These are phyloP conservation scores for Hymenoscyphus infarciens DNA, from an alignment of 2,329 filamentous ascomycete species.

Conservation along the genomic window DNA sequence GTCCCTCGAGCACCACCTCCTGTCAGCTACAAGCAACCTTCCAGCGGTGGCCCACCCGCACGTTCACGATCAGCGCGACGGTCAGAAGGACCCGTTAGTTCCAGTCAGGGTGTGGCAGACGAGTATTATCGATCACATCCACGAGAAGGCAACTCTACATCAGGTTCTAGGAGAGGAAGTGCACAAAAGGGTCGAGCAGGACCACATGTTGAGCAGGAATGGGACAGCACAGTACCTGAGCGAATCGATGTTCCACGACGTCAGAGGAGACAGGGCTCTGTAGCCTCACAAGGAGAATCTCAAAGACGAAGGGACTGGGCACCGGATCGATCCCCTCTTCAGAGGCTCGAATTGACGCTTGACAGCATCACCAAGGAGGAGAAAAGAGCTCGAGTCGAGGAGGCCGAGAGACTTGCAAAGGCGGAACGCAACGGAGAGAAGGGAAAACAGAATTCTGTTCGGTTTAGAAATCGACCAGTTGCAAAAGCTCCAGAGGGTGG, in stretches of 20 bases:
- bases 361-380: conserved; percentile 95
- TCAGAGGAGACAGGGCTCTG: conserved; percentile 37
- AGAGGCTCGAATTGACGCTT: conserved; percentile 87
- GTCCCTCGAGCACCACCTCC: conserved; percentile 55
- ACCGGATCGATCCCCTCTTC: conserved; percentile 81
- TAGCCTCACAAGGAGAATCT: conserved; percentile 30
- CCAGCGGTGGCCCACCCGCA: conserved; percentile 35
- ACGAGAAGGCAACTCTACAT: conserved; percentile 14
- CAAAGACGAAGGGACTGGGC: conserved; percentile 59
- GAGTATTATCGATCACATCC: conserved; percentile 25
- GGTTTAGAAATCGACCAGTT: conserved; percentile 32
- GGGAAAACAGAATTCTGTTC: conserved; percentile 31
- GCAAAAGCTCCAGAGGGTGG: conserved; percentile 25
- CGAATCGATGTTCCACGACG: conserved; percentile 19
- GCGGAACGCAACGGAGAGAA: conserved; percentile 30
- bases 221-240: conserved; percentile 20
- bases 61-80: conserved; percentile 31
- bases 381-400: conserved; percentile 78
- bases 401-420: conserved; percentile 68
- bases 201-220: conserved; percentile 16
- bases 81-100: conserved; percentile 30
- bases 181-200: conserved; percentile 21
- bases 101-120: conserved; percentile 20
- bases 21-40: conserved; percentile 51
- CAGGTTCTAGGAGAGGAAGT: conserved; percentile 10